A percentile compares a stretch with the other conserved stretches of the same genome.
phyloP scores from a whole-genome alignment of 2,329 filamentous ascomycete genomes.

The Teratosphaeria pseudoeucalypti region DNA sequence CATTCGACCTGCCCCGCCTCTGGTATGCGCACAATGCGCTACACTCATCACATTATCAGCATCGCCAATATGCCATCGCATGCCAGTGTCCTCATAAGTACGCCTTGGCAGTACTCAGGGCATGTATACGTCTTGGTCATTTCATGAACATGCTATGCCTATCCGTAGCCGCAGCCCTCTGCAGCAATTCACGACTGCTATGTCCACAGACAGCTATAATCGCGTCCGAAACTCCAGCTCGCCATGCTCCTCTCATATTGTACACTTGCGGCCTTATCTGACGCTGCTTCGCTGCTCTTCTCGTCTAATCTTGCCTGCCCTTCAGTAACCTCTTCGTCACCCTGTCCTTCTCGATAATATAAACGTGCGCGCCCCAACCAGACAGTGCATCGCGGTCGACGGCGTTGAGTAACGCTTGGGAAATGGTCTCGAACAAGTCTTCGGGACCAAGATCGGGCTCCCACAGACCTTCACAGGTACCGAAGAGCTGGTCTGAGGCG shows the following conservation, averaged over 20 bases:
- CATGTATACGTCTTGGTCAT: neutral
- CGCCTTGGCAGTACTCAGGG: neutral
- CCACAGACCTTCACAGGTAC: slow-evolving; percentile 96
- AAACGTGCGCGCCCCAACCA: slow-evolving; percentile 96
- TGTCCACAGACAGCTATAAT: neutral
- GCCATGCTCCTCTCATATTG: neutral
- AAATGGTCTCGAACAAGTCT: slow-evolving; percentile 96
- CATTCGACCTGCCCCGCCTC: no score
- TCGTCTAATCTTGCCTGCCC: slow-evolving; percentile 71
- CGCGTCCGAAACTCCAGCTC: neutral
- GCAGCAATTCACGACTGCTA: neutral
- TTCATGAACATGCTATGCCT: neutral
- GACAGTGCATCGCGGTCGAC: slow-evolving; percentile 94
- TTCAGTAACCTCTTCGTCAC: slow-evolving; percentile 97
- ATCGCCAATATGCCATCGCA: neutral
- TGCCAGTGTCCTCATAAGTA: neutral
- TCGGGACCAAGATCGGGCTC: slow-evolving; percentile 92
- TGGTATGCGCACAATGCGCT: no score
- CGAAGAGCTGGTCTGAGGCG: slow-evolving; percentile 93
- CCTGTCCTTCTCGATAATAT: slow-evolving; percentile 99
- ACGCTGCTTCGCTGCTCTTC: neutral
- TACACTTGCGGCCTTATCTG: neutral
- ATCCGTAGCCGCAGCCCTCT: neutral
- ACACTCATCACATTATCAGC: neutral
- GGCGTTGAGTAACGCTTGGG: slow-evolving; percentile 87